Conservation (phyloP, 805 yeast genomes). For the Blastobotrys americana region DNA sequence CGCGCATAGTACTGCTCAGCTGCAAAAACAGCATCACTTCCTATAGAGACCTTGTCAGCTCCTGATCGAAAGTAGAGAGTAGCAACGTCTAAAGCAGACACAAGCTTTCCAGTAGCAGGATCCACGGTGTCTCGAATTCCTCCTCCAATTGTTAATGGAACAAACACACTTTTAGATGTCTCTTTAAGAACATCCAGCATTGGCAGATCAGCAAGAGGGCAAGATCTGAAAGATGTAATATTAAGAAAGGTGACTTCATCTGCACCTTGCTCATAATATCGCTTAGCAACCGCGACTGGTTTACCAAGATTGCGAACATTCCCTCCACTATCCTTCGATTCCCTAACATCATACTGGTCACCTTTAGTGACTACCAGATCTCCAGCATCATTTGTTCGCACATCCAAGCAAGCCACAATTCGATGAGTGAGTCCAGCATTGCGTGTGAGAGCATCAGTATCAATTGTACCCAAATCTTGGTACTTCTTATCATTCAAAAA, state of each 20-base stretch:
- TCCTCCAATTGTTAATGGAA: slow-evolving; percentile 97
- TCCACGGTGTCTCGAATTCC: slow-evolving; percentile 90
- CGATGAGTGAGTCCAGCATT: slow-evolving; percentile 69
- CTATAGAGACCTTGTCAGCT: slow-evolving; percentile 96
- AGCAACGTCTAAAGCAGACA: slow-evolving; percentile 88
- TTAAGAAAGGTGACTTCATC: slow-evolving; percentile 94
- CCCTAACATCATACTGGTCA: slow-evolving; percentile 96
- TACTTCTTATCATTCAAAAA: slow-evolving; percentile 50
- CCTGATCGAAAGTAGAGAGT: slow-evolving; percentile 89
- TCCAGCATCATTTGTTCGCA: slow-evolving; percentile 89
- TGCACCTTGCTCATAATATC: slow-evolving; percentile 89
- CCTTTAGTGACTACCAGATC: slow-evolving; percentile 98
- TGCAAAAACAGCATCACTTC: slow-evolving; percentile 92
- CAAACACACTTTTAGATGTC: slow-evolving; percentile 88
- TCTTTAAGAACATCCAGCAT: slow-evolving; percentile 81
- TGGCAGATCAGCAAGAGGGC: slow-evolving; percentile 88
- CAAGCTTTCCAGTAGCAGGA: slow-evolving; percentile 61
- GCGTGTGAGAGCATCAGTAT: neutral
- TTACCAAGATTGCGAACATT: slow-evolving; percentile 90
- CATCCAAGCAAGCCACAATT: slow-evolving; percentile 93
- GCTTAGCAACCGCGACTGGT: slow-evolving; percentile 89
- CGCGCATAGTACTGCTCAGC: slow-evolving; percentile 72
- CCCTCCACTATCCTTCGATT: slow-evolving; percentile 42
- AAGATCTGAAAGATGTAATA: slow-evolving; percentile 91
- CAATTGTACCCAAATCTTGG: slow-evolving; percentile 17